Evolutionary conservation across 495 filamentous ascomycete genomes (phyloP).

Genomic region (Platismatia glauca): DNA sequence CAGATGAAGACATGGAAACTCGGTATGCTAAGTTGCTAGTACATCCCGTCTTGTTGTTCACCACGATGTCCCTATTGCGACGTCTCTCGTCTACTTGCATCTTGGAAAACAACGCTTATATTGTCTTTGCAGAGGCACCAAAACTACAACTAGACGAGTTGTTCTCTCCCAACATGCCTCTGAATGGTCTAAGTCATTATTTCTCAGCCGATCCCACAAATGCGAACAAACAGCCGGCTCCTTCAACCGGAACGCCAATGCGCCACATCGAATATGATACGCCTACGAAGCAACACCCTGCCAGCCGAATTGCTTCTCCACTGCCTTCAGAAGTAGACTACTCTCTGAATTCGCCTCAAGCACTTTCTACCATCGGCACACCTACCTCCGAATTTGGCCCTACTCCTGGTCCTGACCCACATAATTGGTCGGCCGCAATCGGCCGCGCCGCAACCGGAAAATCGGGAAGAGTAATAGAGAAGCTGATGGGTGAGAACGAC

Average conservation of each 20-base stretch:
- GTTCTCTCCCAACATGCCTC: constrained; percentile 19
- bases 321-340: constrained; percentile 25
- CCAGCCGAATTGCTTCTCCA: constrained; percentile 12
- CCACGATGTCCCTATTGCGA: constrained; percentile 2
- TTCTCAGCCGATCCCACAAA: constrained; percentile 13
- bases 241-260: not conserved
- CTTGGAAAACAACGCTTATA: constrained; percentile 12
- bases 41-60: not conserved
- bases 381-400: constrained; percentile 31
- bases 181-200: constrained; percentile 12
- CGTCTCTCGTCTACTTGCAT: constrained; percentile 6
- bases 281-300: constrained; percentile 11
- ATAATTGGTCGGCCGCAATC: constrained; percentile 60
- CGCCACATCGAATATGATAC: constrained; percentile 8
- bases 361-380: constrained; percentile 29
- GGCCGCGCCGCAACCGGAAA: constrained; percentile 77
- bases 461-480: constrained; percentile 87
- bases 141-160: constrained; percentile 22
- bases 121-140: constrained; percentile 21
- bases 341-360: constrained; percentile 21
- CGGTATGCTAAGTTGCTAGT: constrained; percentile 13
- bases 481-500: constrained; percentile 81
- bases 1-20: constrained; percentile 21
- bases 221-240: constrained; percentile 10
- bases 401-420: constrained; percentile 11